Conservation (phyloP, 2,329 filamentous ascomycete genomes). For the Xylaria digitata region DNA sequence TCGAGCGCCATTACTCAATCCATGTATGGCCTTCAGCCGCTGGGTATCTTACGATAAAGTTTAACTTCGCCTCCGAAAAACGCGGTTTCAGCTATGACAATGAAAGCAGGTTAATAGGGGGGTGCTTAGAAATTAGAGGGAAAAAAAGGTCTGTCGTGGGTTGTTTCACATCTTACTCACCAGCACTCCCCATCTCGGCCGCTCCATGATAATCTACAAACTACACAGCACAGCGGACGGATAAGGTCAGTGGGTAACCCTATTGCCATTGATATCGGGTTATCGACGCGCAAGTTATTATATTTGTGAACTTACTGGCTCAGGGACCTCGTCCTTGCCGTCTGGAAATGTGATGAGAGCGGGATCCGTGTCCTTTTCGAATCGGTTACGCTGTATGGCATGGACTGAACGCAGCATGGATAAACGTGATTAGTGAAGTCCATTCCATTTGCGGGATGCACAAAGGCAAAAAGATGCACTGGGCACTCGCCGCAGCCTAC, state of each 20-base stretch:
- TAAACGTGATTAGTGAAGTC: background rate
- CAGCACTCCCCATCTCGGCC: slow-evolving; percentile 26
- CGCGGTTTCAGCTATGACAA: slow-evolving; percentile 17
- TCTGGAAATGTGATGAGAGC: background rate
- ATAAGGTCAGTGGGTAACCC: background rate
- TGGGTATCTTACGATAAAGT: slow-evolving; percentile 5
- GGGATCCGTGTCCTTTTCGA: background rate
- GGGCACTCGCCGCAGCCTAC: background rate
- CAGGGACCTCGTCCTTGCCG: background rate
- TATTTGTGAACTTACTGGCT: slow-evolving; percentile 23
- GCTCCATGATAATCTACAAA: slow-evolving; percentile 25
- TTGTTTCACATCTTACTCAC: slow-evolving; percentile 13
- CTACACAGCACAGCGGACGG: background rate
- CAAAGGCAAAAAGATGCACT: background rate
- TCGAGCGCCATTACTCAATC: background rate
- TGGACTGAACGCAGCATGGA: background rate
- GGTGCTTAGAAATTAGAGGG: too few relatives aligned
- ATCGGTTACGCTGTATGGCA: background rate
- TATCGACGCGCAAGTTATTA: background rate
- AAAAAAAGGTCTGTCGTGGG: background rate
- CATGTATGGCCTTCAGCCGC: background rate
- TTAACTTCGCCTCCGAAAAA: slow-evolving; percentile 22
- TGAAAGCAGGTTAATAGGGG: background rate
- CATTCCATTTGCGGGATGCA: background rate
- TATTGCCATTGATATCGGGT: background rate